phyloP scores from a whole-genome alignment of 768 basidiomycete species.

The Leccinum aurantiacum region DNA sequence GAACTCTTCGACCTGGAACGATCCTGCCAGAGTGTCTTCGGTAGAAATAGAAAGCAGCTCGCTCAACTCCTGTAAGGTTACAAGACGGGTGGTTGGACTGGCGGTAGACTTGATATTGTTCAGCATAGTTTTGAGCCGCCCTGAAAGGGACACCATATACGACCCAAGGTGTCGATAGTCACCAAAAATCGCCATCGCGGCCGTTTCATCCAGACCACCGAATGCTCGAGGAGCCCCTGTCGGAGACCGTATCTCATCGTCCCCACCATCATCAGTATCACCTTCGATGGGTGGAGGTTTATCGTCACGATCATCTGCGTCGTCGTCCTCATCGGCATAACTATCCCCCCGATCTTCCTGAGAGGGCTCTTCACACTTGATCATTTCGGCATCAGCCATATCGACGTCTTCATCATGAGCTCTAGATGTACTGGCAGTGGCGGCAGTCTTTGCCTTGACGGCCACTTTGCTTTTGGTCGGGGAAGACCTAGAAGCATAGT shows the following conservation, averaged over 20 bases:
- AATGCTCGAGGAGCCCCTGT: conserved; percentile 40
- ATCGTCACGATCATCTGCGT: conserved; percentile 49
- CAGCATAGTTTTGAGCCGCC: conserved; percentile 87
- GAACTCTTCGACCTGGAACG: conserved; percentile 92
- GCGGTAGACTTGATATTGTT: conserved; percentile 84
- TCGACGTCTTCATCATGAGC: conserved; percentile 71
- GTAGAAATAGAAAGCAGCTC: conserved; percentile 95
- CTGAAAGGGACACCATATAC: conserved; percentile 89
- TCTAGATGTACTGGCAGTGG: conserved; percentile 62
- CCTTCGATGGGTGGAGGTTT: conserved; percentile 46
- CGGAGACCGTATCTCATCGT: conserved; percentile 37
- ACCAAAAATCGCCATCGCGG: conserved; percentile 79
- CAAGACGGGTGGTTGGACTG: conserved; percentile 80
- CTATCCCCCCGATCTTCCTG: conserved; percentile 48
- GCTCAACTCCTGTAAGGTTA: conserved; percentile 92
- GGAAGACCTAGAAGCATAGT: conserved; percentile 40
- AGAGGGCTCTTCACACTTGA: conserved; percentile 44
- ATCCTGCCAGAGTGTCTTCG: conserved; percentile 94
- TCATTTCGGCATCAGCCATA: conserved; percentile 65
- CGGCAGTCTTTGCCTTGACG: conserved; percentile 55
- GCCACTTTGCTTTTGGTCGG: conserved; percentile 60
- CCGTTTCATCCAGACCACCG: conserved; percentile 62
- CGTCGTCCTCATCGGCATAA: conserved; percentile 41
- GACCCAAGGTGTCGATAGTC: conserved; percentile 87
- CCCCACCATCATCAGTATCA: conserved; percentile 46